A percentile compares a stretch with the other conserved stretches of the same genome.
Evolutionary conservation across 345 rosid genomes (phyloP).

Genomic region (Carallia brachiata): DNA sequence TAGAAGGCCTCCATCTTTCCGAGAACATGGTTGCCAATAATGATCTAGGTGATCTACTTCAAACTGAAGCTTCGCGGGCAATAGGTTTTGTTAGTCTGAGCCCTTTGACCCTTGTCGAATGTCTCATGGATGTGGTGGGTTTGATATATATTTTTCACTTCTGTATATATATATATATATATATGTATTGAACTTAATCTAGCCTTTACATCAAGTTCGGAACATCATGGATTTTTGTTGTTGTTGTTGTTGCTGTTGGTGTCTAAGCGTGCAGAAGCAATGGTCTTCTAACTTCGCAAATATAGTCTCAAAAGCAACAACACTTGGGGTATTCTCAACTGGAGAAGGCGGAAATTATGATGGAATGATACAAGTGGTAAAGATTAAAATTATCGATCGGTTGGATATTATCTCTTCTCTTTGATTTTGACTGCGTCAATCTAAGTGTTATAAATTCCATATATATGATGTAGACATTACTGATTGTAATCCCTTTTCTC

Average conservation of each 20-base stretch:
- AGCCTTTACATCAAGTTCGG: neutral
- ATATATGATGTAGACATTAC: too few relatives aligned
- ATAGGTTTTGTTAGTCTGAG: constrained; percentile 21
- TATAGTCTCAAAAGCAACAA: constrained; percentile 39
- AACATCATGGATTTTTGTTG: neutral
- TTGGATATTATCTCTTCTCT: neutral
- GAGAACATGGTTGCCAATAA: neutral
- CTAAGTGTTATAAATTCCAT: neutral
- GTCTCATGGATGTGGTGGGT: constrained; percentile 41
- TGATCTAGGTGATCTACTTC: constrained; percentile 6
- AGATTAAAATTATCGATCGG: neutral
- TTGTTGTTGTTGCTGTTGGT: constrained; percentile 5
- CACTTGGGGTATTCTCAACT: constrained; percentile 32
- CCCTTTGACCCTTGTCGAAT: constrained; percentile 25
- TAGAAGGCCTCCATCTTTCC: constrained; percentile 3
- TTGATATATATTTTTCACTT: neutral
- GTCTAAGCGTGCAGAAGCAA: constrained; percentile 29
- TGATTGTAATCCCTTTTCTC: too few relatives aligned
- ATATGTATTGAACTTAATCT: too few relatives aligned
- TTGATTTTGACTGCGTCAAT: neutral
- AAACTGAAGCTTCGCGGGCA: constrained; percentile 29
- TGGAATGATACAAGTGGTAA: constrained; percentile 52
- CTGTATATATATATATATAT: too few relatives aligned
- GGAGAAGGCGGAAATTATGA: constrained; percentile 28
- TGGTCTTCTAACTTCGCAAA: constrained; percentile 39